These are phyloP conservation scores for Backusella westeae DNA, from an alignment of 192 early-diverging fungal genomes.

Conservation along the genomic window DNA sequence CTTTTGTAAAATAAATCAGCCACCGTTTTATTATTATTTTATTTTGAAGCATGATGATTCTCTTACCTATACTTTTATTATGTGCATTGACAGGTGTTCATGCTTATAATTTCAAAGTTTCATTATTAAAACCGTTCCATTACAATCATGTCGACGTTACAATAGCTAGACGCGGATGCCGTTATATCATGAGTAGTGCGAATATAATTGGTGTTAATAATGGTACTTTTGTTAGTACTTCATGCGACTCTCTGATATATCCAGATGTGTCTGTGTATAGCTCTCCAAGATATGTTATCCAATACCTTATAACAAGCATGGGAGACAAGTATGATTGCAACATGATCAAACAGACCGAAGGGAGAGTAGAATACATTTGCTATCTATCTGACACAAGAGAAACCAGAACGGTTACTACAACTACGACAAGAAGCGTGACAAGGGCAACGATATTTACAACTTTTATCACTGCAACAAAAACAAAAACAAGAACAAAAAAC, in stretches of 20 bases:
- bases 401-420: not conserved
- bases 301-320: not conserved
- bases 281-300: not conserved
- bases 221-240: not conserved
- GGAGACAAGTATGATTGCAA: not conserved
- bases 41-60: not conserved
- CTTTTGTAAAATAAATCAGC: not conserved
- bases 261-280: not conserved
- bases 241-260: not conserved
- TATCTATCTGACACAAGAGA: not conserved
- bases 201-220: not conserved
- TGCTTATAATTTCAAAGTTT: not conserved
- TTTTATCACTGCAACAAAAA: not conserved
- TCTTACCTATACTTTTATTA: not conserved
- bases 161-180: not conserved
- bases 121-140: not conserved
- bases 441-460: not conserved
- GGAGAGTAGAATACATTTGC: not conserved
- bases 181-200: not conserved
- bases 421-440: not conserved
- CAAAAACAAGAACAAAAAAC: not conserved
- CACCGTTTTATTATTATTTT: not conserved
- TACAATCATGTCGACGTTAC: not conserved
- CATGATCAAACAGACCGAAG: not conserved
- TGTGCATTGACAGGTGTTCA: not conserved